Conservation (phyloP, 371 early-diverging fungal genomes). For the Racocetra persica region DNA sequence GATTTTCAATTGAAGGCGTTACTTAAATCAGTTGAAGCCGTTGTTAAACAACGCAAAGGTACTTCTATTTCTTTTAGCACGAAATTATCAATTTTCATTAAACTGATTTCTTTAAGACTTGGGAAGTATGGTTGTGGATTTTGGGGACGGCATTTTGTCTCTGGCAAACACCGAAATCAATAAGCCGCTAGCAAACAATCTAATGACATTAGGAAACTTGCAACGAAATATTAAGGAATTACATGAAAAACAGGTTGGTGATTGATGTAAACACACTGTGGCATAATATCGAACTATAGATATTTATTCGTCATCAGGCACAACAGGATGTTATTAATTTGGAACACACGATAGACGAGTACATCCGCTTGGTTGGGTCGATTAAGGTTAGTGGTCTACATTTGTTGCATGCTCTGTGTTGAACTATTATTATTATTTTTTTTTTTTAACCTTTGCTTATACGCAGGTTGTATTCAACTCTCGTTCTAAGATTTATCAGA, state of each 20-base stretch:
- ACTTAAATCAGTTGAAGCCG: conserved; percentile 80
- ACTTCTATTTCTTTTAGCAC: conserved; percentile 3
- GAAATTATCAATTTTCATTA: not conserved
- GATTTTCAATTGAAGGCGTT: conserved; percentile 87
- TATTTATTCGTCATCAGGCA: conserved; percentile 49
- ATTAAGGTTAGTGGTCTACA: conserved; percentile 60
- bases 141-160: conserved; percentile 83
- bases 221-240: conserved; percentile 81
- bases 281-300: not conserved
- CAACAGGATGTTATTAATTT: conserved; percentile 76
- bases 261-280: not conserved
- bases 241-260: conserved; percentile 71
- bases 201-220: conserved; percentile 73
- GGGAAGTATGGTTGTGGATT: conserved; percentile 76
- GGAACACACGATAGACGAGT: conserved; percentile 85
- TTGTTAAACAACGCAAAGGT: conserved; percentile 84
- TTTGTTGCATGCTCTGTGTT: too few relatives aligned
- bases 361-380: conserved; percentile 86
- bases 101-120: conserved; percentile 61
- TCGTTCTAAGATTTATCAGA: conserved; percentile 73
- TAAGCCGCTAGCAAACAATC: conserved; percentile 66
- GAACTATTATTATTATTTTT: too few relatives aligned
- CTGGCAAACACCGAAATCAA: conserved; percentile 77
- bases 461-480: conserved; percentile 75
- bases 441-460: not conserved